A percentile compares a stretch with the other conserved stretches of the same genome.
phyloP scores from a whole-genome alignment of 2,329 filamentous ascomycete species.

The Ophiostoma australiae region DNA sequence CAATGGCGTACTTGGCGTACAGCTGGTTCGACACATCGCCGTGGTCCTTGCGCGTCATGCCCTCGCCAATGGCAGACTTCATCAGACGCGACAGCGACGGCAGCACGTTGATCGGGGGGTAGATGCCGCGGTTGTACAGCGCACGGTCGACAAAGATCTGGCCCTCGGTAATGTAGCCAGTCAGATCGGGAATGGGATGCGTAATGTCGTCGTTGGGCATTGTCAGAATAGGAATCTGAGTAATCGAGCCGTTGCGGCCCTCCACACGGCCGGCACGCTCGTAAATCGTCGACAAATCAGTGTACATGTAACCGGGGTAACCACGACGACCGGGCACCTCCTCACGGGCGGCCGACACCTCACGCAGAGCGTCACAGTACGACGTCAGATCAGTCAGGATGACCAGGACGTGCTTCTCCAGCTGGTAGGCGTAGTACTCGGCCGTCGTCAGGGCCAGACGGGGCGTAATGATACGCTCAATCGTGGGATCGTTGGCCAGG shows the following conservation, averaged over 20 bases:
- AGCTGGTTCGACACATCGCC: conserved; percentile 98
- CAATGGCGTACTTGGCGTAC: conserved; percentile 99
- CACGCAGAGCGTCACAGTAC: conserved; percentile 97
- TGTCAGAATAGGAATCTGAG: conserved; percentile 96
- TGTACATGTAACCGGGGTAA: conserved; percentile 99
- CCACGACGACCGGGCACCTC: conserved; percentile 98
- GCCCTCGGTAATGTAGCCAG: conserved; percentile 97
- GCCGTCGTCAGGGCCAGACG: conserved; percentile 96
- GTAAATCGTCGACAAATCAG: conserved; percentile 99
- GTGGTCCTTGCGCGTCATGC: conserved; percentile 93
- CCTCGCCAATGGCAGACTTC: conserved; percentile 99
- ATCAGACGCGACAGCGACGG: conserved; percentile 98
- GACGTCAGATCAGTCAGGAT: conserved; percentile 97
- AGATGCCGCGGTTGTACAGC: conserved; percentile 93
- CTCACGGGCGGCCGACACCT: conserved; percentile 95
- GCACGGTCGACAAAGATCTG: conserved; percentile 97
- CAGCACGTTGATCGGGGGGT: conserved; percentile 97
- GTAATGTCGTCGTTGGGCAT: conserved; percentile 99
- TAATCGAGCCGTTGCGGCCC: conserved; percentile 96
- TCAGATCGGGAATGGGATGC: conserved; percentile 97
- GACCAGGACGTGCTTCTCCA: conserved; percentile 98
- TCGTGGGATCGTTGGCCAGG: conserved; percentile 97
- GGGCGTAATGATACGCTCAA: conserved; percentile 99
- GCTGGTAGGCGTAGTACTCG: conserved; percentile 99
- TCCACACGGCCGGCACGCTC: conserved; percentile 96